Percentiles rank a stretch among this genome's conserved stretches.
Evolutionary conservation across 192 early-diverging fungal genomes (phyloP).

Genomic region (Entomortierella beljakovae): DNA sequence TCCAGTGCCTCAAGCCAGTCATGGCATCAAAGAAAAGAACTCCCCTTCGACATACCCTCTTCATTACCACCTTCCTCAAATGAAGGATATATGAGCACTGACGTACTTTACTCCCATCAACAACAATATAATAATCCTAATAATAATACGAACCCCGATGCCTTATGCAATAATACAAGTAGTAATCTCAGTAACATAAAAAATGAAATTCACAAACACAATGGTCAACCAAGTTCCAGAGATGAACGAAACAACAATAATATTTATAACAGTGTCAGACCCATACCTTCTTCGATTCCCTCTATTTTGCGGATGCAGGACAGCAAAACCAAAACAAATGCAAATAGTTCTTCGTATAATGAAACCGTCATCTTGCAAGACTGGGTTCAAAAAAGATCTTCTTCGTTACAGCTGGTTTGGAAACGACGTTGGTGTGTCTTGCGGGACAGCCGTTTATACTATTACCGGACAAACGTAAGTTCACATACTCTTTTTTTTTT

Average conservation of each 20-base stretch:
- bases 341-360: not conserved
- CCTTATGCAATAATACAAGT: not conserved
- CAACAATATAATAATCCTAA: not conserved
- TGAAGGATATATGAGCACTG: not conserved
- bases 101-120: conserved; percentile 11
- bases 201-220: not conserved
- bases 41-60: not conserved
- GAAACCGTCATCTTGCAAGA: conserved; percentile 37
- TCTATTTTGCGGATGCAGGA: conserved; percentile 11
- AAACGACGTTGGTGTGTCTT: conserved; percentile 53
- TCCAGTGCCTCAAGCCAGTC: too few relatives aligned
- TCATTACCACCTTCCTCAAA: conserved; percentile 2
- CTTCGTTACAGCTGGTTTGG: conserved; percentile 44
- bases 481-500: not conserved
- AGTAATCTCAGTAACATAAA: not conserved
- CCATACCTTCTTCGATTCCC: conserved; percentile 22
- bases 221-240: not conserved
- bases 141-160: not conserved
- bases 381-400: conserved; percentile 49
- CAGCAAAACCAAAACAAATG: not conserved
- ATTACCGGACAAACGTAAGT: conserved; percentile 48
- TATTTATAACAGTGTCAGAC: not conserved
- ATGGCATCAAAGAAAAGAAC: too few relatives aligned
- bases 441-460: conserved; percentile 26
- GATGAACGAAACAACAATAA: not conserved